These are phyloP conservation scores for Globisporangium sylvaticum DNA, from an alignment of 352 stramenopile genomes.

Conservation along the genomic window DNA sequence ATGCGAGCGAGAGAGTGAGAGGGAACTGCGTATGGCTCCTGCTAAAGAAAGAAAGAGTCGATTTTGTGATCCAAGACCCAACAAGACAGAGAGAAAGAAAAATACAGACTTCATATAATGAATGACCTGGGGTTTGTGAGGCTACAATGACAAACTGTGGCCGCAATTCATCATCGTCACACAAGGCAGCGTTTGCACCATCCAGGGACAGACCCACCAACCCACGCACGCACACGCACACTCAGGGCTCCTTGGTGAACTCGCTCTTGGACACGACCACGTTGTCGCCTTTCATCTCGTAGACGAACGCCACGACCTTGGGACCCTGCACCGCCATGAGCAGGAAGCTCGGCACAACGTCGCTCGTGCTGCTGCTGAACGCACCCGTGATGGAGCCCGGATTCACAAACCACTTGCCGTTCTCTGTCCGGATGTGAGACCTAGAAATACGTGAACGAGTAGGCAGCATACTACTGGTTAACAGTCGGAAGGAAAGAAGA, in stretches of 20 bases:
- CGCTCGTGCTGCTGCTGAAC: conserved; percentile 77
- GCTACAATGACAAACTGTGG: no score
- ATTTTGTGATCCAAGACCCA: background rate
- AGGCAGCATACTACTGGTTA: background rate
- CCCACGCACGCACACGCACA: no score
- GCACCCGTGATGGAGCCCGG: conserved; percentile 96
- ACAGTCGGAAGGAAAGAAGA: background rate
- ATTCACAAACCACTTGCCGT: conserved; percentile 97
- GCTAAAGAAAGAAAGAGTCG: background rate
- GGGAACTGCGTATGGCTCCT: background rate
- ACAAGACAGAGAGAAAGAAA: no score
- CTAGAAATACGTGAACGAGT: conserved; percentile 19
- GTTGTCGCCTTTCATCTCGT: conserved; percentile 87
- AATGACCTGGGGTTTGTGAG: no score
- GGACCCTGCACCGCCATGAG: conserved; percentile 95
- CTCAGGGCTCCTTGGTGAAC: conserved; percentile 70
- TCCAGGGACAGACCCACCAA: no score
- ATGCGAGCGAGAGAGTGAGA: background rate
- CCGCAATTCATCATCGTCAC: no score
- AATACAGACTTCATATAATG: no score
- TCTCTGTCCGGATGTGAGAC: conserved; percentile 88
- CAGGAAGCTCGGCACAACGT: conserved; percentile 95
- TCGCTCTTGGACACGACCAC: conserved; percentile 89
- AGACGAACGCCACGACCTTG: conserved; percentile 97
- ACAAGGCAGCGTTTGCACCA: no score